Evolutionary conservation across 164 flowering plant genomes (phyloP).

Genomic region (Tetracentron sinense): DNA sequence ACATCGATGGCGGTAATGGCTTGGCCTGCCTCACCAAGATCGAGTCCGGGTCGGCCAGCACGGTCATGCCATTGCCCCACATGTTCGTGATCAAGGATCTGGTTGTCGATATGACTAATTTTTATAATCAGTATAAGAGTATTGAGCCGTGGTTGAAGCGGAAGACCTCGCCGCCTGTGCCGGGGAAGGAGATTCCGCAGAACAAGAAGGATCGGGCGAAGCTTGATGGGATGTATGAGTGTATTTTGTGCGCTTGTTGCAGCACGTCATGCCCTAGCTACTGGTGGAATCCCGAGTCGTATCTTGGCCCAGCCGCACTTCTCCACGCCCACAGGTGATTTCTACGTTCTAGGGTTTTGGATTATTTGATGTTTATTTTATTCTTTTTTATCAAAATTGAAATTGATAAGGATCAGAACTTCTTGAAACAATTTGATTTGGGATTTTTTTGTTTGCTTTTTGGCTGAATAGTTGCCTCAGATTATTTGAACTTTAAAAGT

Average conservation of each 20-base stretch:
- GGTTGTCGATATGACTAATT: slow-evolving; percentile 98
- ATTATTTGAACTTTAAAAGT: too few relatives aligned
- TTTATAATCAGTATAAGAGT: slow-evolving; percentile 95
- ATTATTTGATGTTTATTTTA: not conserved
- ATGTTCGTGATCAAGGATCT: slow-evolving; percentile 98
- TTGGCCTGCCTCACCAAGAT: slow-evolving; percentile 94
- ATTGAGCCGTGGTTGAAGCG: slow-evolving; percentile 99
- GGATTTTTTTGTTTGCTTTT: too few relatives aligned
- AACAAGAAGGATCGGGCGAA: slow-evolving; percentile 85
- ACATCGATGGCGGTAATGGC: slow-evolving; percentile 92
- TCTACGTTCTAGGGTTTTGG: not conserved
- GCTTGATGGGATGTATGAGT: slow-evolving; percentile 98
- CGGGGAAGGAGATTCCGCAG: slow-evolving; percentile 82
- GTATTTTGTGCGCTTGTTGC: slow-evolving; percentile 95
- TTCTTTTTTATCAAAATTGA: not conserved
- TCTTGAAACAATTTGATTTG: too few relatives aligned
- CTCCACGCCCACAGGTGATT: slow-evolving; percentile 96
- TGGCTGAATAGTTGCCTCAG: too few relatives aligned
- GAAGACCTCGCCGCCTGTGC: slow-evolving; percentile 47
- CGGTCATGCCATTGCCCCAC: slow-evolving; percentile 89
- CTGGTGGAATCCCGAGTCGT: slow-evolving; percentile 98
- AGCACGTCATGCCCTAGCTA: slow-evolving; percentile 96
- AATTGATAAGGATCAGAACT: too few relatives aligned
- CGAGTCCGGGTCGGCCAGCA: slow-evolving; percentile 27
- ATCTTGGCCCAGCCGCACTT: slow-evolving; percentile 97